These are phyloP conservation scores for Phytophthora nicotianae DNA, from an alignment of 352 stramenopile species.

Conservation along the genomic window DNA sequence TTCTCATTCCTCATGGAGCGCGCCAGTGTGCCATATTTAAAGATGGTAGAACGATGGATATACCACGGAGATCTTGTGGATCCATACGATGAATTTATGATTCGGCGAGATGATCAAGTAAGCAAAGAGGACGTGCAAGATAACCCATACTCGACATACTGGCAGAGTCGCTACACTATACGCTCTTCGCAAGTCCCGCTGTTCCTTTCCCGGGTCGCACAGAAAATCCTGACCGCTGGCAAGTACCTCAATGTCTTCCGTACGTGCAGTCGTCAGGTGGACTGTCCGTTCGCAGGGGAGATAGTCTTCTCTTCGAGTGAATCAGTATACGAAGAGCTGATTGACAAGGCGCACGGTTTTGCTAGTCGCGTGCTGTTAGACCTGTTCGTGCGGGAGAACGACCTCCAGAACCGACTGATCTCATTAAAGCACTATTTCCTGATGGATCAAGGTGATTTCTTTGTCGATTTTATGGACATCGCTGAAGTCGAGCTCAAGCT, in stretches of 20 bases:
- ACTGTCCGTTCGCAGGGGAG: conserved; percentile 78
- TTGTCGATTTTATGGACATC: conserved; percentile 98
- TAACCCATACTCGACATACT: conserved; percentile 92
- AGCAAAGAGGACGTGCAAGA: conserved; percentile 84
- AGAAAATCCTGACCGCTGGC: conserved; percentile 90
- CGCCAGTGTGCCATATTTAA: conserved; percentile 86
- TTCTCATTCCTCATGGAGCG: conserved; percentile 87
- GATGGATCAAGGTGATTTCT: conserved; percentile 98
- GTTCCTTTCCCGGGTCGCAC: conserved; percentile 74
- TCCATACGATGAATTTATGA: conserved; percentile 93
- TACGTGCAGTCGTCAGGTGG: conserved; percentile 77
- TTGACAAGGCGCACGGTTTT: conserved; percentile 85
- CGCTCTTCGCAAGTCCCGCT: conserved; percentile 79
- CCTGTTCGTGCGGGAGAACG: conserved; percentile 84
- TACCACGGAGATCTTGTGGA: conserved; percentile 90
- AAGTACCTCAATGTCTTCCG: conserved; percentile 94
- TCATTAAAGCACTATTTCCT: conserved; percentile 99
- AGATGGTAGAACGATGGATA: conserved; percentile 92
- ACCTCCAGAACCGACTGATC: conserved; percentile 73
- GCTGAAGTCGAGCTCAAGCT: conserved; percentile 95
- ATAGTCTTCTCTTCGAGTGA: conserved; percentile 73
- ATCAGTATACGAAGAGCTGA: conserved; percentile 80
- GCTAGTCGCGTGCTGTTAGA: conserved; percentile 78
- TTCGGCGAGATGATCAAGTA: conserved; percentile 78
- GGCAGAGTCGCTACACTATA: conserved; percentile 87